These are phyloP conservation scores for Pulveroboletus sp. DNA, from an alignment of 768 basidiomycete species.

Conservation along the genomic window DNA sequence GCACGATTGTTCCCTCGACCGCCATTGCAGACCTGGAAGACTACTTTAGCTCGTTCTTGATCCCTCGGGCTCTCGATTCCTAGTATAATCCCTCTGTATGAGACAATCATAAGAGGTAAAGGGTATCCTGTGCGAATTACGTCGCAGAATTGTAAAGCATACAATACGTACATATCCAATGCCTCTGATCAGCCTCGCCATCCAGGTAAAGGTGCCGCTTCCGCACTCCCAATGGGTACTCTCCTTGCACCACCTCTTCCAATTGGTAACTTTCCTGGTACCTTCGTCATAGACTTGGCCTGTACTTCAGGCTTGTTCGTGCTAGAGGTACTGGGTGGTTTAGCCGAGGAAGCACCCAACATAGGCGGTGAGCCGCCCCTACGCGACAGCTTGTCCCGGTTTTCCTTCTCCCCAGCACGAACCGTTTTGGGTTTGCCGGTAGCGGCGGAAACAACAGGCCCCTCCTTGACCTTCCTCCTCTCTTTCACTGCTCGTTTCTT, in stretches of 20 bases:
- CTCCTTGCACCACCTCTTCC: slow-evolving; percentile 53
- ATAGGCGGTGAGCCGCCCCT: slow-evolving; percentile 23
- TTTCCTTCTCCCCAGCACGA: slow-evolving; percentile 32
- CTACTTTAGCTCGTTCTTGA: slow-evolving; percentile 50
- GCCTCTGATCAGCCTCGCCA: slow-evolving; percentile 41
- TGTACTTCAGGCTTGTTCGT: slow-evolving; percentile 13
- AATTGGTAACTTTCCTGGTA: slow-evolving; percentile 30
- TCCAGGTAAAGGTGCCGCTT: slow-evolving; percentile 49
- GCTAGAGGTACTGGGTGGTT: slow-evolving; percentile 1
- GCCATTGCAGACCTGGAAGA: slow-evolving; percentile 32
- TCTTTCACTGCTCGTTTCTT: slow-evolving; percentile 34
- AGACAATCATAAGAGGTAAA: background rate
- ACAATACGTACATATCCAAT: background rate
- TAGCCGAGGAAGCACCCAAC: slow-evolving; percentile 18
- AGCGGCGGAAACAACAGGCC: slow-evolving; percentile 6
- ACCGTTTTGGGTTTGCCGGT: slow-evolving; percentile 29
- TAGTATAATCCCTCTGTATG: background rate
- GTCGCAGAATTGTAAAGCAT: slow-evolving; percentile 2
- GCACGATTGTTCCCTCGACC: slow-evolving; percentile 29
- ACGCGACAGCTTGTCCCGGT: slow-evolving; percentile 32
- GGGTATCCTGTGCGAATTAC: slow-evolving; percentile 26
- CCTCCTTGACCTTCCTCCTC: slow-evolving; percentile 38
- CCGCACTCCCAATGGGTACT: slow-evolving; percentile 62
- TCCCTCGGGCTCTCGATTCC: slow-evolving; percentile 3
- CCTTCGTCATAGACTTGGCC: slow-evolving; percentile 7